Percentiles rank a stretch among this genome's conserved stretches.
Conservation (phyloP, 768 basidiomycete genomes). For the Clitopilus passeckerianus region DNA sequence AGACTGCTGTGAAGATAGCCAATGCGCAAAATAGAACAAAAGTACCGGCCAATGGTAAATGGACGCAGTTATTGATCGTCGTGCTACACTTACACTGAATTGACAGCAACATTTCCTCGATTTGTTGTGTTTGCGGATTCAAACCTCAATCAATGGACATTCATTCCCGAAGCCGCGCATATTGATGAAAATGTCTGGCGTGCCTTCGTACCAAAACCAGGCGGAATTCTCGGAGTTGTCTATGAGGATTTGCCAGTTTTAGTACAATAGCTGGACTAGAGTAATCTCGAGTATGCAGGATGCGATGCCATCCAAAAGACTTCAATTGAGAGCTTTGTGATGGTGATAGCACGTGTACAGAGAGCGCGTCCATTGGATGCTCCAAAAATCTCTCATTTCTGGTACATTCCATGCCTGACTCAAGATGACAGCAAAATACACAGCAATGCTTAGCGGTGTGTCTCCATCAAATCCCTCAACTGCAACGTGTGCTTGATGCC, state of each 20-base stretch:
- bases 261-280: neutral
- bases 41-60: too few relatives aligned
- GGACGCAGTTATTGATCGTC: too few relatives aligned
- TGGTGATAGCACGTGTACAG: too few relatives aligned
- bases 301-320: too few relatives aligned
- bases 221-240: neutral
- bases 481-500: too few relatives aligned
- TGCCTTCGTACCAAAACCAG: conserved; percentile 3
- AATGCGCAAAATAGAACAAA: too few relatives aligned
- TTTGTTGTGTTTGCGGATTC: conserved; percentile 3
- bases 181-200: conserved; percentile 7
- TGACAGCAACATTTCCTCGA: neutral
- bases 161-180: neutral
- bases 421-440: neutral
- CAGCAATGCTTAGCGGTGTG: neutral
- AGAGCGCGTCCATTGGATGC: neutral
- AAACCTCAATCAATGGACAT: neutral
- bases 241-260: too few relatives aligned
- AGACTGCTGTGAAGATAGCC: too few relatives aligned
- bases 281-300: too few relatives aligned
- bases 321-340: too few relatives aligned
- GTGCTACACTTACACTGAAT: too few relatives aligned
- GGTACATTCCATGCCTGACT: neutral
- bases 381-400: neutral
- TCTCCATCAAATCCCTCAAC: neutral